Evolutionary conservation across 2,329 filamentous ascomycete species (phyloP), one percentile per base, ranked within the genome.

Genomic region (Escovopsis sp.): DNA sequence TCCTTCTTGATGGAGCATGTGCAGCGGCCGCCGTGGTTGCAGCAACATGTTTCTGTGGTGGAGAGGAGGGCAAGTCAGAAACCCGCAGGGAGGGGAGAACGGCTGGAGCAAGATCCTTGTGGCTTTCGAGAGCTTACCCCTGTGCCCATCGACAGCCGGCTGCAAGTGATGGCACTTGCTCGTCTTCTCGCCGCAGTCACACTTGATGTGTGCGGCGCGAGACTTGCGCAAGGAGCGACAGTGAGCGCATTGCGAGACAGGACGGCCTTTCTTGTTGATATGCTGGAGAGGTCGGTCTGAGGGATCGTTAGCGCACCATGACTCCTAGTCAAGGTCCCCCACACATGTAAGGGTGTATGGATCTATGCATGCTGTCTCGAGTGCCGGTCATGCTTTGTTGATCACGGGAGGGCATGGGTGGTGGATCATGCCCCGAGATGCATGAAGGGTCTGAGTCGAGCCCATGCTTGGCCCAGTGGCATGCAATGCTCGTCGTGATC

Each of bases 251-350:
- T 98, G 90, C 50, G 90, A 94, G 48, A 96, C 86, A 42, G 90
- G 90, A 43, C 88, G 82, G 53, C 88, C 88, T 67, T 96, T 96
- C 60, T 93, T 94, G 61, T 92, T 92, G 65, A 94, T 93, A 57
- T 93, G 85, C 53, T 84, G 80, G 45, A 96, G 72, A 45, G 83
- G 83, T 47, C 88, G 84, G 60, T 94, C 90, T 94, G 50, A 35
- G n/a, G 17, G 16, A 8, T 5, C 5, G 19, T 21, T 21, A 21
- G 19, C 9, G 19, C 19, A 21, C 19, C 19, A 21, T 21, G 19
- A 5, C 9, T 9, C 9, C 19, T 5, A 5, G 19, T 21, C 19
- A 5, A 21, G 5, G 19, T 5, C 19, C 5, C 9, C 19, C 5
- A 5, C 5, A 21, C 5, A 9, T 21, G 19, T 21, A 9, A 9